Evolutionary conservation across 768 basidiomycete genomes (phyloP).

Genomic region (Suillus fuscotomentosus): DNA sequence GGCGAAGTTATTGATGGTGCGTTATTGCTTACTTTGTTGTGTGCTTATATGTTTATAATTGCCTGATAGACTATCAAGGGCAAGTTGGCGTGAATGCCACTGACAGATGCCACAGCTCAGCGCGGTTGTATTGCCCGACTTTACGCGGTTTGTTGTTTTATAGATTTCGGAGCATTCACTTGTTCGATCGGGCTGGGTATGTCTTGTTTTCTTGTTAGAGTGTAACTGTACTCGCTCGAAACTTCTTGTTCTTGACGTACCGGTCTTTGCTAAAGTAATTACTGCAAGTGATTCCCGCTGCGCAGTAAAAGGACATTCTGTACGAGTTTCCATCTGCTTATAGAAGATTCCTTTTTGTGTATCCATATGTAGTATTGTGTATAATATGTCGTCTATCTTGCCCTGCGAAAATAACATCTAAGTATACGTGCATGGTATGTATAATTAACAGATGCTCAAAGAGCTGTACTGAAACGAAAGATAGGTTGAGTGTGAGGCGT

Average conservation of each 20-base stretch:
- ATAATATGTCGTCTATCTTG: background rate
- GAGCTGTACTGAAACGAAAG: too few species aligned
- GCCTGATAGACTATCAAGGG: background rate
- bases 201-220: too few species aligned
- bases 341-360: too few species aligned
- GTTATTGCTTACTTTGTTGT: conserved; percentile 9
- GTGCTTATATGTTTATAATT: too few species aligned
- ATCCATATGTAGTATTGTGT: background rate
- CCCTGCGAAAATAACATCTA: background rate
- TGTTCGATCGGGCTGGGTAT: background rate
- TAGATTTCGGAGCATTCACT: background rate
- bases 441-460: too few species aligned
- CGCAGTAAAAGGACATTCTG: too few species aligned
- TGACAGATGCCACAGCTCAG: background rate
- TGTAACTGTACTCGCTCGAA: too few species aligned
- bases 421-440: background rate
- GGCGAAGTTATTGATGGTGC: conserved; percentile 32
- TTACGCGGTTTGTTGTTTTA: background rate
- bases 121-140: background rate
- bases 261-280: too few species aligned
- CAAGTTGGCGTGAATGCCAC: background rate
- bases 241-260: too few species aligned
- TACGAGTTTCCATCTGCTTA: too few species aligned
- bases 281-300: too few species aligned
- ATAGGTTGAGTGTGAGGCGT: too few species aligned